These are phyloP conservation scores for Colletotrichum somersetense DNA, from an alignment of 2,329 filamentous ascomycete species.

Conservation along the genomic window DNA sequence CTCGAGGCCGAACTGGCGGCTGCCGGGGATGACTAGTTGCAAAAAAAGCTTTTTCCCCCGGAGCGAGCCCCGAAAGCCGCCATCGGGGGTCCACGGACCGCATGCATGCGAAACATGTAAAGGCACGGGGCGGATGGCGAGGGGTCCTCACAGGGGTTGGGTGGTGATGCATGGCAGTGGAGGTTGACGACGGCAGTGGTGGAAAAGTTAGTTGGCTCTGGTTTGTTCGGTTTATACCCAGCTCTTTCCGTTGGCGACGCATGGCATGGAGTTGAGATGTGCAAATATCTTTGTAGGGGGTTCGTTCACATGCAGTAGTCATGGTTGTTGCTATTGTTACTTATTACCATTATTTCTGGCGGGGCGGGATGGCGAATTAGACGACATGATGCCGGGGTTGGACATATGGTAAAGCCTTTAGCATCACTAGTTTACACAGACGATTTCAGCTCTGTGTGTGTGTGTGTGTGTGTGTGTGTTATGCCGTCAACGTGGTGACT, in stretches of 20 bases:
- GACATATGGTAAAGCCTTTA: neutral
- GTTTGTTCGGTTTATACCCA: slow-evolving; percentile 43
- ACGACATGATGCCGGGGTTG: slow-evolving; percentile 12
- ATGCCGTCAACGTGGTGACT: neutral
- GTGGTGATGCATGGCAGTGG: too few species aligned
- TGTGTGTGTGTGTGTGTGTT: too few species aligned
- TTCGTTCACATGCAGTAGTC: slow-evolving; percentile 21
- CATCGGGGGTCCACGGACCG: neutral
- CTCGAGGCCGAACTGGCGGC: slow-evolving; percentile 74
- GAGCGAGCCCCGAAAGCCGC: neutral
- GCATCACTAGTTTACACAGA: neutral
- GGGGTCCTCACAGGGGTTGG: too few species aligned
- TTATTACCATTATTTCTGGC: neutral
- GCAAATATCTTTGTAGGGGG: slow-evolving; percentile 26
- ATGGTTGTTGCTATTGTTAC: neutral
- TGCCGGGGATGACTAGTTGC: slow-evolving; percentile 50
- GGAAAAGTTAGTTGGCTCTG: slow-evolving; percentile 39
- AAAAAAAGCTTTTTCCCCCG: neutral
- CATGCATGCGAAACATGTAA: slow-evolving; percentile 27
- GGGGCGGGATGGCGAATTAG: neutral
- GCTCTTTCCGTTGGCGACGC: slow-evolving; percentile 40
- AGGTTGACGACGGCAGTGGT: neutral
- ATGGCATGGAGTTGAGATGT: slow-evolving; percentile 44
- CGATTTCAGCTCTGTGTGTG: neutral
- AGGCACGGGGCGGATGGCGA: neutral